These are phyloP conservation scores for Graphilbum fragrans DNA, from an alignment of 2,329 filamentous ascomycete species.

Conservation along the genomic window DNA sequence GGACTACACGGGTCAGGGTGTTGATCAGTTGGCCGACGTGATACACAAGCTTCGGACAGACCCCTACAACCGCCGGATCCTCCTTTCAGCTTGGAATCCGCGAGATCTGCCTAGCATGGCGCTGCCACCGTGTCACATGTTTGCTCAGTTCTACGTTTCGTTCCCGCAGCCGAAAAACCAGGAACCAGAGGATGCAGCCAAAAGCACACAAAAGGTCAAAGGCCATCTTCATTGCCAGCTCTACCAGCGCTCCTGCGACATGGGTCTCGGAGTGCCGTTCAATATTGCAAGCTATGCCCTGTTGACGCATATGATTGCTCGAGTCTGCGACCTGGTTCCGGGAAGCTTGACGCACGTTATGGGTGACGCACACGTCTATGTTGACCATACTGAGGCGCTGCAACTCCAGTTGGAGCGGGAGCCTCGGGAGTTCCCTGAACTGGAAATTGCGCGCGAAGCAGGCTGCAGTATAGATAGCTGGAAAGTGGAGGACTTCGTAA, in stretches of 20 bases:
- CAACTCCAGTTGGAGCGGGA: conserved; percentile 68
- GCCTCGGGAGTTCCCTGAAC: conserved; percentile 66
- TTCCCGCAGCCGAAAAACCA: conserved; percentile 35
- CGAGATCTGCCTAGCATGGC: conserved; percentile 79
- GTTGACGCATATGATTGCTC: conserved; percentile 88
- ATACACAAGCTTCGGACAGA: conserved; percentile 71
- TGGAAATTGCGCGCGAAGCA: conserved; percentile 55
- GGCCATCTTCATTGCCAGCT: conserved; percentile 77
- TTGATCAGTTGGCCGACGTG: conserved; percentile 89
- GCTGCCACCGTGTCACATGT: conserved; percentile 91
- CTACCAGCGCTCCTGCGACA: conserved; percentile 91
- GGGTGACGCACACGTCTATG: conserved; percentile 96
- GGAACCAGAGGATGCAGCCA: not conserved
- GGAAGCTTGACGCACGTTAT: conserved; percentile 89
- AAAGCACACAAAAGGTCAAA: conserved; percentile 20
- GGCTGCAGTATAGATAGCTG: conserved; percentile 79
- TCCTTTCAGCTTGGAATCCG: conserved; percentile 91
- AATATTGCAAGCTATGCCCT: conserved; percentile 94
- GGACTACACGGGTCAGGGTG: conserved; percentile 79
- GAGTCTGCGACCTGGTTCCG: conserved; percentile 71
- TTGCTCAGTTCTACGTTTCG: conserved; percentile 89
- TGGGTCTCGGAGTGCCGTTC: conserved; percentile 94
- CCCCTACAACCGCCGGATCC: conserved; percentile 82
- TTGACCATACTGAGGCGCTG: conserved; percentile 83
- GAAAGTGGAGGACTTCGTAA: conserved; percentile 75